Evolutionary conservation across 1,284 basidiomycete genomes (phyloP), one percentile per base, ranked within the genome.

Genomic region (Malassezia pachydermatis): DNA sequence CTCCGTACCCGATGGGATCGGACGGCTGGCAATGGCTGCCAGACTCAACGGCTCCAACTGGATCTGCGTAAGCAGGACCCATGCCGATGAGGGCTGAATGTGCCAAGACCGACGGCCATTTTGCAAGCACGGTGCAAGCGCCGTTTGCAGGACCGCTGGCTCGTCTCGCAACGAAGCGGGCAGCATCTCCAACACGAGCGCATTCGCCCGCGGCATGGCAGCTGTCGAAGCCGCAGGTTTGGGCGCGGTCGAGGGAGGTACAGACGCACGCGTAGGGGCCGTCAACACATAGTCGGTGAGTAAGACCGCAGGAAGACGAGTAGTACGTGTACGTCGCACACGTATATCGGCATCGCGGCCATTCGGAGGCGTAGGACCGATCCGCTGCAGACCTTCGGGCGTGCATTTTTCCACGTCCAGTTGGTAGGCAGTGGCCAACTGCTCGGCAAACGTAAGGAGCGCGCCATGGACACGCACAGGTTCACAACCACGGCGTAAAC

Each of bases 391-490:
- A 23, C 44, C 50, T 2, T 35, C 22, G 11, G 24, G 14, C 16
- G 37, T 37, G 32, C 38, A 34, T n/a, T 30, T 30, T 28, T 42
- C 44, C 6, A 20, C 24, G 5, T 41, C 59, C 10, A 71, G 55
- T 41, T 55, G 47, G 54, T 63, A 71, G 2, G 54, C 55, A 0
- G 40, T 42, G 6, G 65, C 65, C 5, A 70, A 51, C 41, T 60
- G 59, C 43, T 61, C 62, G 5, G 61, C 61, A 20, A 70, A 68
- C 39, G 62, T 53, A 34, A 66, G 55, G 35, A 65, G 60, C 20
- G 55, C 51, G 41, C 44, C 46, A 46, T 55, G 59, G 14, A 63
- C 51, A 2, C 60, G 50, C 11, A 61, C 14, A 7, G 48, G 42
- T 24, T 51, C 43, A 19, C 20, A 13, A 10, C 32, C 38, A 8